Evolutionary conservation across 345 rosid genomes (phyloP), one percentile per base, ranked within the genome.

Genomic region (Viola odorata): DNA sequence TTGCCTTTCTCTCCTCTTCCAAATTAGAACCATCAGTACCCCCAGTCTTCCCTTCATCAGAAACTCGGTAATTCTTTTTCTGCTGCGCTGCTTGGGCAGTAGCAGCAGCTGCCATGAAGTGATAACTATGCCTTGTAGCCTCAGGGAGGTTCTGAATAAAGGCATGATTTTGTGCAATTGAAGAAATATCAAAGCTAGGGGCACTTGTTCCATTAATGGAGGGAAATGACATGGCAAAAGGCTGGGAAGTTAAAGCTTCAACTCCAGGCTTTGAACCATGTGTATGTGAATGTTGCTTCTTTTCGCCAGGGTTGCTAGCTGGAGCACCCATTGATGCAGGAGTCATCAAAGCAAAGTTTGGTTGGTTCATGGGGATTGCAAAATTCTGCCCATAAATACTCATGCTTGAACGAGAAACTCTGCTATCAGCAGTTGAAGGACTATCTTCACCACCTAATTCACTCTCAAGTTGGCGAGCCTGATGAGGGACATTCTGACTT

Each of bases 181-280:
- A 78, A 13, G 98, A 82, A 49, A 94, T 82, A 71, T 90, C 95
- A 48, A 90, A 61, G 61, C 84, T 65, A 36, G 83, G 78, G 67
- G 81, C 65, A 56, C 78, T 10, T 23, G 84, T 72, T 58, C 95
- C 91, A 69, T 75, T 86, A 39, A 85, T 73, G 32, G 96, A 71
- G 15, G 88, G 75, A 77, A 86, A 86, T n/a, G 99, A 83, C 95
- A 95, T 80, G 36, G 97, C 91, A 81, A 86, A 88, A 64, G 96
- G 80, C 73, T 78, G 97, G 53, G 96, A 76, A 1, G 71, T 70
- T 6, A 80, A 67, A 12, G 86, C 63, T 51, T 95, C 99, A 45
- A 68, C 70, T 40, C 89, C 91, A 45, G 84, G 70, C 68, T 80
- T 91, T 4, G 89, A 65, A 45, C 72, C 73, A 63, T 84, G 94